Evolutionary conservation across 768 basidiomycete genomes (phyloP).

Genomic region (Naematelia aurantialba): DNA sequence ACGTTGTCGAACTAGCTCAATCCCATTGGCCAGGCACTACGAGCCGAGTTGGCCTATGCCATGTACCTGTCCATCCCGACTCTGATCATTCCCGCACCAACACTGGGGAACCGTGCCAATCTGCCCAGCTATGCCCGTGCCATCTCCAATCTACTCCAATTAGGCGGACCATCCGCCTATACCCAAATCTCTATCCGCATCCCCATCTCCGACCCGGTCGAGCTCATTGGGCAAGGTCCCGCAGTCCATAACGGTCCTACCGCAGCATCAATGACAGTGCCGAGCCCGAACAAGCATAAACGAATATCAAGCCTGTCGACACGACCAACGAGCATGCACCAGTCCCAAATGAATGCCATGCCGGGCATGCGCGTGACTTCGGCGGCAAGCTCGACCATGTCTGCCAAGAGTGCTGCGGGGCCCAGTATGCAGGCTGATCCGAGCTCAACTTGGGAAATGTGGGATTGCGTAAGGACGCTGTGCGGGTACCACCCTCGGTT

Average conservation of each 20-base stretch:
- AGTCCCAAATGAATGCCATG: slow-evolving; percentile 45
- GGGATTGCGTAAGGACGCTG: slow-evolving; percentile 87
- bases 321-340: slow-evolving; percentile 36
- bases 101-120: slow-evolving; percentile 62
- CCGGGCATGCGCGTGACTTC: slow-evolving; percentile 39
- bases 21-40: slow-evolving; percentile 64
- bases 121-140: slow-evolving; percentile 91
- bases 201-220: slow-evolving; percentile 53
- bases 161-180: slow-evolving; percentile 61
- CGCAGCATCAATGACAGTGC: not conserved
- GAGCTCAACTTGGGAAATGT: slow-evolving; percentile 86
- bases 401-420: slow-evolving; percentile 12
- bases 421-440: slow-evolving; percentile 37
- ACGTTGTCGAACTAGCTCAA: not conserved
- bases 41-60: slow-evolving; percentile 88
- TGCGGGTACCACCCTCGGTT: slow-evolving; percentile 66
- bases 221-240: slow-evolving; percentile 54
- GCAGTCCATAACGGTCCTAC: not conserved
- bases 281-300: slow-evolving; percentile 35
- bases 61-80: slow-evolving; percentile 83
- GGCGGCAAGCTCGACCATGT: slow-evolving; percentile 23
- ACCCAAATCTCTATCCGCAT: slow-evolving; percentile 70
- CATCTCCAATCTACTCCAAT: slow-evolving; percentile 66
- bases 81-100: slow-evolving; percentile 83
- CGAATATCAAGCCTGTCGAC: slow-evolving; percentile 39